A percentile compares a stretch with the other conserved stretches of the same genome.
These are phyloP conservation scores for Heracleum sosnowskyi DNA, from an alignment of 129 eudicot species.

Conservation along the genomic window DNA sequence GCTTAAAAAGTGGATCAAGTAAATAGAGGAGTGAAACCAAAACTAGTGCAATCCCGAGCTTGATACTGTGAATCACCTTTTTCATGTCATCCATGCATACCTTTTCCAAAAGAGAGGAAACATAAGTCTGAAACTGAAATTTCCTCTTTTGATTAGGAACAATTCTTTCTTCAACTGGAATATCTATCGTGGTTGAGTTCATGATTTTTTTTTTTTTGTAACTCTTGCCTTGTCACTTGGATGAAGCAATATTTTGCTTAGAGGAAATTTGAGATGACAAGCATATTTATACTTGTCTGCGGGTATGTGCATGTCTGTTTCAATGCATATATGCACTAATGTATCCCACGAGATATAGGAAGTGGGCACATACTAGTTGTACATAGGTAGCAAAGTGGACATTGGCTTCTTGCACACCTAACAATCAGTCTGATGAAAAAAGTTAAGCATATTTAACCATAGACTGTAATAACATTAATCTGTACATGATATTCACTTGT, in stretches of 20 bases:
- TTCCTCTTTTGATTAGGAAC: conserved; percentile 24
- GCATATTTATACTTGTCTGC: not conserved
- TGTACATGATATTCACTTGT: conserved; percentile 14
- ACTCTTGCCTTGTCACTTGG: conserved; percentile 19
- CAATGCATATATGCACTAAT: not conserved
- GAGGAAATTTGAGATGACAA: conserved; percentile 21
- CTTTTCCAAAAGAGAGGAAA: conserved; percentile 27
- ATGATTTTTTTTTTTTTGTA: conserved; percentile 25
- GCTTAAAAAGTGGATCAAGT: conserved; percentile 56
- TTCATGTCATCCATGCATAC: conserved; percentile 19
- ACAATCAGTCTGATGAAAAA: conserved; percentile 25
- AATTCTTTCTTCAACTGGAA: conserved; percentile 26
- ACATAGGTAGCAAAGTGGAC: conserved; percentile 31
- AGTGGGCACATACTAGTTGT: conserved; percentile 22
- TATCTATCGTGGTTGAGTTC: conserved; percentile 30
- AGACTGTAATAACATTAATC: not conserved
- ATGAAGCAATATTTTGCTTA: conserved; percentile 18
- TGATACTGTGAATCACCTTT: conserved; percentile 50
- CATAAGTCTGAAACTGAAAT: conserved; percentile 15
- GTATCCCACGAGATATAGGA: conserved; percentile 17
- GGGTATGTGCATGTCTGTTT: not conserved
- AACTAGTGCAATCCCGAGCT: conserved; percentile 76
- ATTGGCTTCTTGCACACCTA: conserved; percentile 17
- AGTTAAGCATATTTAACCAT: not conserved
- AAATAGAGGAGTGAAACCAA: conserved; percentile 68